Evolutionary conservation across 495 filamentous ascomycete species (phyloP), one percentile per base, ranked within the genome.

Genomic region (Hypoxylon fuscum): DNA sequence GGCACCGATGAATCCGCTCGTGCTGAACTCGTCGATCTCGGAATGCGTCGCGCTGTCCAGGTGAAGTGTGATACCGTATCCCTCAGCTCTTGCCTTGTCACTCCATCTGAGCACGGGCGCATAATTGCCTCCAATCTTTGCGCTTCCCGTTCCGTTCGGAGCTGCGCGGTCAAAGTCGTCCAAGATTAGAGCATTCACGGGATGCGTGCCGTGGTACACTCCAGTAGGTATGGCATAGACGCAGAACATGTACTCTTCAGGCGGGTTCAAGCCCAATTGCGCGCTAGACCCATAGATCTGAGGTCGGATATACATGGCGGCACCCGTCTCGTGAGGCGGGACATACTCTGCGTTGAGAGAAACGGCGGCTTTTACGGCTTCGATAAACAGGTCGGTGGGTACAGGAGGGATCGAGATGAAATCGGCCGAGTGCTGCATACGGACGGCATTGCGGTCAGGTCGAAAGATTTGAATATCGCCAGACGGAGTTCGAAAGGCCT

Each of bases 11-110:
- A 97, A 96, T 1, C 90, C 93, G 29, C 85, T 88, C 0, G 93
- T 97, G 45, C 88, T 92, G 61, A 97, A 97, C 77, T 97, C 93
- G 62, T 97, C 93, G 38, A 97, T 82, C 74, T 89, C 90, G 18
- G 82, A 87, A 55, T 91, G 82, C 10, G 84, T 88, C 72, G 85
- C 84, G 68, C 90, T 93, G 68, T 96, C 92, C 40, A 96, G 76
- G 70, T 96, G 92, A 61, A 96, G 77, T 8, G 93, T 96, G 61
- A 96, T 96, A 4, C 89, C 90, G 67, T 83, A 96, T 2, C 92
- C 92, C 35, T 88, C 85, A 3, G 76, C 72, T 8, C 84, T 75
- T 2, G 92, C 92, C 48, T 83, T 85, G 45, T 93, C 93, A 62
- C 88, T 92, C 79, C 90, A 90, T 45, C 86, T 75, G 63, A 96